A percentile compares a stretch with the other conserved stretches of the same genome.
These are phyloP conservation scores for Cyclostephanos invisitatus DNA, from an alignment of 108 stramenopile species.

Conservation along the genomic window DNA sequence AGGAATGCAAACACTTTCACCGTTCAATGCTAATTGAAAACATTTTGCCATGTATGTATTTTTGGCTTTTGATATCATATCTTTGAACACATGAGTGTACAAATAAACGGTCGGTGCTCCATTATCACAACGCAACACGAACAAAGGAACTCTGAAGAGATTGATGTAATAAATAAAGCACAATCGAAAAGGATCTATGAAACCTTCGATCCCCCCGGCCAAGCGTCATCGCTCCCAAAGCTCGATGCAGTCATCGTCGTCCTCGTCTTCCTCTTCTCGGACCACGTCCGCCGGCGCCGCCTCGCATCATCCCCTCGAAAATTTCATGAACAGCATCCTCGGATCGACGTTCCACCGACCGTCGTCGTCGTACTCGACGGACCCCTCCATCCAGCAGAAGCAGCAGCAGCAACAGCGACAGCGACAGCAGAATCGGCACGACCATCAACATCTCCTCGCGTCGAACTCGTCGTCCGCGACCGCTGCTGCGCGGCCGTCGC, in stretches of 20 bases:
- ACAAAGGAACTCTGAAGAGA: no score
- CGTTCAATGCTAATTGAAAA: no score
- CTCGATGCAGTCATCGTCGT: conserved; percentile 10
- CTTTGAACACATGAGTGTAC: no score
- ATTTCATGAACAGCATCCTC: conserved; percentile 15
- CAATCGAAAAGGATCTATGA: no score
- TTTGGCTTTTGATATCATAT: no score
- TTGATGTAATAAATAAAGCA: no score
- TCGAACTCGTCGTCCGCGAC: background rate
- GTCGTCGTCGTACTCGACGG: background rate
- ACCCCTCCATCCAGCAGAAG: background rate
- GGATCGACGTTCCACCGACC: background rate
- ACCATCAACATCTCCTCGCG: conserved; percentile 2
- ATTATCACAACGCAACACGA: no score
- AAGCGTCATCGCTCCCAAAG: conserved; percentile 11
- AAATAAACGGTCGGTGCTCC: no score
- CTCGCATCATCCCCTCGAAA: conserved; percentile 7
- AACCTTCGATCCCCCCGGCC: background rate
- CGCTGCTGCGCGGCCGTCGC: background rate
- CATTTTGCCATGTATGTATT: no score
- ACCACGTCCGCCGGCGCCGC: background rate
- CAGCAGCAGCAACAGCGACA: background rate
- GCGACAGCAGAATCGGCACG: background rate
- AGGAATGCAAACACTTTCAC: no score
- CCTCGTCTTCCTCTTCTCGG: background rate